phyloP scores from a whole-genome alignment of 106 monocot genomes.

The Platanthera zijinensis region DNA sequence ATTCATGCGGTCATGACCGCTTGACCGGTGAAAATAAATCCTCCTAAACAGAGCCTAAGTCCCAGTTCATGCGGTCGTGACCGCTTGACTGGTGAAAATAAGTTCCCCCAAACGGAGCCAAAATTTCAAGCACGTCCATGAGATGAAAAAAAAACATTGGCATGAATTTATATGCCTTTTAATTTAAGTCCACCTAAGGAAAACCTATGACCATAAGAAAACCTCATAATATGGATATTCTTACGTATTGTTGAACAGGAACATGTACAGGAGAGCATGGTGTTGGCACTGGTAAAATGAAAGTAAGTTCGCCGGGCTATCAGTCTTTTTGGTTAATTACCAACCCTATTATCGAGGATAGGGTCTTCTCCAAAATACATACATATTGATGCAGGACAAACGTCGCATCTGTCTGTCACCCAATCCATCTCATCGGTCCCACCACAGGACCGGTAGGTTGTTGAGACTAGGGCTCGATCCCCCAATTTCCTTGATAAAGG shows the following conservation, averaged over 20 bases:
- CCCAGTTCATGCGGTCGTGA: no score
- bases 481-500: no score
- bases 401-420: no score
- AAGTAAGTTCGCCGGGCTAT: slow-evolving; percentile 41
- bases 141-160: not conserved
- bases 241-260: slow-evolving; percentile 30
- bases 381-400: no score
- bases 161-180: not conserved
- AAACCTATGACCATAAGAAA: not conserved
- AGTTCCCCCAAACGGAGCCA: no score
- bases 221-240: not conserved
- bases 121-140: not conserved
- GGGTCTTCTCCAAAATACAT: not conserved
- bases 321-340: not conserved
- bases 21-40: no score
- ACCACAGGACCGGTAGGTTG: no score
- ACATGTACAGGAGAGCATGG: slow-evolving; percentile 97
- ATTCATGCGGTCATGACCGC: no score
- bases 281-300: slow-evolving; percentile 96
- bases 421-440: no score
- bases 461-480: no score
- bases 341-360: not conserved
- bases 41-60: no score
- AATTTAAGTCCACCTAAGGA: not conserved
- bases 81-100: no score